These are phyloP conservation scores for Phytophthora aleatoria DNA, from an alignment of 352 stramenopile genomes.

Conservation along the genomic window DNA sequence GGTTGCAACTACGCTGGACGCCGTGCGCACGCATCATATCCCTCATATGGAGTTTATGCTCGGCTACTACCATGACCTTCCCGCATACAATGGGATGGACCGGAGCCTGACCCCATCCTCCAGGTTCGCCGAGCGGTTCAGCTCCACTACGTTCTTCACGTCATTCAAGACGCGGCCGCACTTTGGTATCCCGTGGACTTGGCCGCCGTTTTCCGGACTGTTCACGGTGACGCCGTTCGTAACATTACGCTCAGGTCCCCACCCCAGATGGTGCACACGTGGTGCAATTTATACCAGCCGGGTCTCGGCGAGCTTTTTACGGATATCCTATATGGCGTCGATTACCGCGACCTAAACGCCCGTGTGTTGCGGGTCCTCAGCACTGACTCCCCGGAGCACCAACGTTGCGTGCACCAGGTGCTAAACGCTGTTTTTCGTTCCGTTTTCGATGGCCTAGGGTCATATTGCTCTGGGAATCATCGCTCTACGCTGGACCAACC, in stretches of 20 bases:
- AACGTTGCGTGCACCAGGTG: not conserved
- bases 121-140: constrained; percentile 7
- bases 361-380: not conserved
- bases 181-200: not conserved
- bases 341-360: not conserved
- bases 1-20: not conserved
- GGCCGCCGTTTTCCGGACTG: not conserved
- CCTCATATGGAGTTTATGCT: not conserved
- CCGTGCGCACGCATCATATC: not conserved
- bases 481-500: not conserved
- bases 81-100: not conserved
- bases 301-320: not conserved
- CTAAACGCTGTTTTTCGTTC: not conserved
- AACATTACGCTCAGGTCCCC: not conserved
- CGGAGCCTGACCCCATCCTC: not conserved
- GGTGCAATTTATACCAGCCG: not conserved
- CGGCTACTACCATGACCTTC: not conserved
- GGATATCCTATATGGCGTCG: not conserved
- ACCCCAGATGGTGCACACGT: not conserved
- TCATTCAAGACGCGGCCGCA: not conserved
- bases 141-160: not conserved
- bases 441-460: not conserved
- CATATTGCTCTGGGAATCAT: not conserved
- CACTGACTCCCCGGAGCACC: not conserved
- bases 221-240: not conserved